Evolutionary conservation across 2,329 filamentous ascomycete genomes (phyloP).

Genomic region (Fusarium compactum): DNA sequence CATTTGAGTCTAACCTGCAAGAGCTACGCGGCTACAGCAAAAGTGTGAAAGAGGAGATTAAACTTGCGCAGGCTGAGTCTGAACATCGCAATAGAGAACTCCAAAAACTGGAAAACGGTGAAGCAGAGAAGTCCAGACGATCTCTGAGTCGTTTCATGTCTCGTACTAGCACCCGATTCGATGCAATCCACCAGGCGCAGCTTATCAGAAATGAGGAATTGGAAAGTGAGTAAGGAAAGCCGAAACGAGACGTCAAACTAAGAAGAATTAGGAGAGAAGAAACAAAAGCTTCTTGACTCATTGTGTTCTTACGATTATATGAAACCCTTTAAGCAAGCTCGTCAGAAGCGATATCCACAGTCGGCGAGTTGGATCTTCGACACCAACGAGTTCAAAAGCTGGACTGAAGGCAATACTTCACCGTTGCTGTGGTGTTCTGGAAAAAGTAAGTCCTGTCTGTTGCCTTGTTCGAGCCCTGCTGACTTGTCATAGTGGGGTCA

Average conservation of each 20-base stretch:
- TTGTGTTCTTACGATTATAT: slow-evolving; percentile 47
- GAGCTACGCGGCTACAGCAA: slow-evolving; percentile 35
- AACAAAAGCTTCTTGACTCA: slow-evolving; percentile 44
- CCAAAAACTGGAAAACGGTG: neutral
- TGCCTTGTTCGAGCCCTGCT: fast-evolving
- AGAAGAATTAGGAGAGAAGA: slow-evolving; percentile 7
- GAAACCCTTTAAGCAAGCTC: slow-evolving; percentile 44
- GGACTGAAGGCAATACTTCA: slow-evolving; percentile 24
- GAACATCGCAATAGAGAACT: slow-evolving; percentile 42
- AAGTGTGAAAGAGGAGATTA: slow-evolving; percentile 44
- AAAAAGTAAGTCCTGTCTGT: slow-evolving; percentile 42
- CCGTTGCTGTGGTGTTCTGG: slow-evolving; percentile 48
- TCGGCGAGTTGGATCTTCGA: slow-evolving; percentile 49
- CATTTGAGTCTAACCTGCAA: slow-evolving; percentile 45
- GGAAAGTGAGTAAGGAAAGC: fast-evolving
- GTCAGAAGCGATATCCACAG: slow-evolving; percentile 43
- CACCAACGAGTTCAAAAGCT: slow-evolving; percentile 43
- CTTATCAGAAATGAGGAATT: fast-evolving
- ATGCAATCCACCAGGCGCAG: fast-evolving
- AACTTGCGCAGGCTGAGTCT: slow-evolving; percentile 42
- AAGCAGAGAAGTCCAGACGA: neutral
- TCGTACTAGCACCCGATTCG: fast-evolving
- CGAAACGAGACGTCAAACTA: fast-evolving
- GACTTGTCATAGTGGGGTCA: slow-evolving; percentile 38
- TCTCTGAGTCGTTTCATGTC: fast-evolving